These are phyloP conservation scores for Ramalina peruviana DNA, from an alignment of 495 filamentous ascomycete species.

Conservation along the genomic window DNA sequence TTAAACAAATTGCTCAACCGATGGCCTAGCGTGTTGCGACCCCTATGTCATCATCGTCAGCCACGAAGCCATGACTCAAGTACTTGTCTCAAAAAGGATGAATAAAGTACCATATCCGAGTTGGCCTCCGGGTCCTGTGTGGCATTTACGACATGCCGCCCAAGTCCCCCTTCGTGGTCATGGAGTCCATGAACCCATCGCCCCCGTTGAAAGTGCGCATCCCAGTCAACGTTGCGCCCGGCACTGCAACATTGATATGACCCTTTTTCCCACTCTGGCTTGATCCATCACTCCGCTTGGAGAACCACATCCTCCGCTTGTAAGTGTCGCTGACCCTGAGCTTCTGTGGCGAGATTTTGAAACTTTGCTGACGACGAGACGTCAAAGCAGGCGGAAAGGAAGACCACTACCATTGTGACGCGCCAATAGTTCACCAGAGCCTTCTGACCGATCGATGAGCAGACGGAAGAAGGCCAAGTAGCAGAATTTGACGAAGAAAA, in stretches of 20 bases:
- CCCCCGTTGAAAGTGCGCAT: not conserved
- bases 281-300: not conserved
- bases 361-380: not conserved
- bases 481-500: slow-evolving; percentile 18
- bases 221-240: slow-evolving; percentile 1
- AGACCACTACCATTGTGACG: slow-evolving; percentile 8
- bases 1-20: no score
- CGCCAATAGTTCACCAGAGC: slow-evolving; percentile 17
- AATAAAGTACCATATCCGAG: not conserved
- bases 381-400: slow-evolving; percentile 3
- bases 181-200: not conserved
- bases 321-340: not conserved
- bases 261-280: not conserved
- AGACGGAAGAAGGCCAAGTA: slow-evolving; percentile 22
- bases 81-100: no score
- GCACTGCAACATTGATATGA: not conserved
- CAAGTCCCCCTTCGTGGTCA: not conserved
- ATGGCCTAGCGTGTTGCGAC: no score
- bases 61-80: no score
- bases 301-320: not conserved
- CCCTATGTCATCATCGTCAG: no score
- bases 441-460: slow-evolving; percentile 14
- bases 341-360: not conserved
- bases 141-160: not conserved
- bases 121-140: not conserved